Evolutionary conservation across 208 protist genomes (phyloP).

Genomic region (Leishmania tarentolae): DNA sequence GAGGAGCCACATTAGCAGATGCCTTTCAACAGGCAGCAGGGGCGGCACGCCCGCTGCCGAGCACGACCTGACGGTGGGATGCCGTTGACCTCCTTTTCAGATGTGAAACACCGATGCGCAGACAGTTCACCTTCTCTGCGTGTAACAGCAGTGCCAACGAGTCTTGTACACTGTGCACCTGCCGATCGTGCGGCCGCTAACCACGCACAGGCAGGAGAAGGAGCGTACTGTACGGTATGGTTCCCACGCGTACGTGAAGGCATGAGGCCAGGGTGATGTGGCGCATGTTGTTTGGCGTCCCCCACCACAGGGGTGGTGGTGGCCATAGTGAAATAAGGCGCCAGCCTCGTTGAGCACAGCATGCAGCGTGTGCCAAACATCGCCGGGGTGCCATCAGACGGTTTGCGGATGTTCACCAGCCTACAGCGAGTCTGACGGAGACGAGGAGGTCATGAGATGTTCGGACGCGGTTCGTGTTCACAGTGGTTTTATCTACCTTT

Average conservation of each 20-base stretch:
- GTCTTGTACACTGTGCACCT: conserved; percentile 39
- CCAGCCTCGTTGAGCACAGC: conserved; percentile 46
- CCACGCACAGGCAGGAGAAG: conserved; percentile 23
- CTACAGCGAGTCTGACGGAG: conserved; percentile 17
- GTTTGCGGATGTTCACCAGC: conserved; percentile 24
- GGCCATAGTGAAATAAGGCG: conserved; percentile 37
- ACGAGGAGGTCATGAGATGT: background rate
- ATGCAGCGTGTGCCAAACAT: conserved; percentile 37
- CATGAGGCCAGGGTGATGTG: conserved; percentile 44
- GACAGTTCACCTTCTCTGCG: conserved; percentile 30
- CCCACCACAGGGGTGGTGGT: conserved; percentile 54
- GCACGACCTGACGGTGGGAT: conserved; percentile 26
- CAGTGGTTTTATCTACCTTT: background rate
- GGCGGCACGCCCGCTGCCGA: conserved; percentile 17
- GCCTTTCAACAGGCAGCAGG: conserved; percentile 23
- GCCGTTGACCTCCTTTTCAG: conserved; percentile 37
- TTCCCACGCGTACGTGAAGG: conserved; percentile 31
- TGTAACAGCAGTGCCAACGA: background rate
- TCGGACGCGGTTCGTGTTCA: background rate
- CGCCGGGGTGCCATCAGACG: conserved; percentile 26
- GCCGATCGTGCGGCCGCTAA: conserved; percentile 36
- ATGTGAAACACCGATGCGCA: conserved; percentile 27
- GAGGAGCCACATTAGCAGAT: conserved; percentile 30
- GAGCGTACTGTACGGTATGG: conserved; percentile 46
- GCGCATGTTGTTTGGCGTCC: conserved; percentile 44